Percentiles rank a stretch among this genome's conserved stretches.
These are phyloP conservation scores for Entomortierella chlamydospora DNA, from an alignment of 192 early-diverging fungal genomes.

Conservation along the genomic window DNA sequence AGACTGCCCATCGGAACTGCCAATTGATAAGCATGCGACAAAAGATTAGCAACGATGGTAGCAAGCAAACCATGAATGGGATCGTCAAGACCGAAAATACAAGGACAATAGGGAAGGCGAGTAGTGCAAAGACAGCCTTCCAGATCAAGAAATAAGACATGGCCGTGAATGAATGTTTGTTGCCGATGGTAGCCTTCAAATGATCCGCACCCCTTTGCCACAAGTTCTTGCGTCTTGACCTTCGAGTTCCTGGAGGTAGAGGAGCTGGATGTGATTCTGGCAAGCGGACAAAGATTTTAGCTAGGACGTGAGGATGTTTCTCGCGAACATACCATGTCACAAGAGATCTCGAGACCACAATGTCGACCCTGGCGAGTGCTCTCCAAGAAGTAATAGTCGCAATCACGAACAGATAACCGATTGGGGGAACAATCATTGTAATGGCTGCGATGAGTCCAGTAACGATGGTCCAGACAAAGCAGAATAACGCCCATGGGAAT, in stretches of 20 bases:
- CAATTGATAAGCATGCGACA: slow-evolving; percentile 18
- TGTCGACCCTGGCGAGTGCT: slow-evolving; percentile 33
- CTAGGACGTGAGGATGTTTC: slow-evolving; percentile 3
- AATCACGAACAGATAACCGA: slow-evolving; percentile 35
- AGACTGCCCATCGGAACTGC: slow-evolving; percentile 46
- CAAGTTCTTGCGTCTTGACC: slow-evolving; percentile 17
- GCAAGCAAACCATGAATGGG: slow-evolving; percentile 39
- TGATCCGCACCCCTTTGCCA: slow-evolving; percentile 15
- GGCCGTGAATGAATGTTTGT: slow-evolving; percentile 20
- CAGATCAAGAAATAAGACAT: slow-evolving; percentile 41
- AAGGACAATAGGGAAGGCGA: slow-evolving; percentile 12
- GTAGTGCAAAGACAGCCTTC: slow-evolving; percentile 34
- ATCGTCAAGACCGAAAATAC: slow-evolving; percentile 19
- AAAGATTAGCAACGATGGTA: slow-evolving; percentile 26
- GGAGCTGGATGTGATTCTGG: neutral
- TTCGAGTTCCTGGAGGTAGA: neutral
- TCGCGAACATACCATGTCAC: slow-evolving; percentile 12
- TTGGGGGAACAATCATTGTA: slow-evolving; percentile 26
- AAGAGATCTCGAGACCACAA: slow-evolving; percentile 13
- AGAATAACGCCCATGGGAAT: slow-evolving; percentile 30
- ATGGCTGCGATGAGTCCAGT: slow-evolving; percentile 10
- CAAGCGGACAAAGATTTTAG: slow-evolving; percentile 13
- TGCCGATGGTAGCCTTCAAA: slow-evolving; percentile 8
- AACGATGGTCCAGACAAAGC: slow-evolving; percentile 40
- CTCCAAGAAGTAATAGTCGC: slow-evolving; percentile 39